phyloP scores from a whole-genome alignment of 208 protist genomes.

The Giardia muris region DNA sequence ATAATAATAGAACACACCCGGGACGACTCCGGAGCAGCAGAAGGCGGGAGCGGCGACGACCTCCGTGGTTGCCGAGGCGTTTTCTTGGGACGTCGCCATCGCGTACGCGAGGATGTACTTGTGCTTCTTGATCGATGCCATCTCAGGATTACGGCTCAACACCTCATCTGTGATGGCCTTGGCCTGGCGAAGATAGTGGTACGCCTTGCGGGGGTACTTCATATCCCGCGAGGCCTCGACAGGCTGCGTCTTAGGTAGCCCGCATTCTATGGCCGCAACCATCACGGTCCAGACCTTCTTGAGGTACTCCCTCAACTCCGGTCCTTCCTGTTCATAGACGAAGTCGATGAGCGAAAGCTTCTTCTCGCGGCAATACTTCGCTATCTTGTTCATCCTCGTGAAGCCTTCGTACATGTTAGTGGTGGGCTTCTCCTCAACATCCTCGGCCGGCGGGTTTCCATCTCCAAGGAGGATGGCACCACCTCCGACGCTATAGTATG shows the following conservation, averaged over 20 bases:
- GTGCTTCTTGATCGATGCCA: not conserved
- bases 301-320: slow-evolving; percentile 5
- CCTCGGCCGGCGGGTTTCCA: not conserved
- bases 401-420: not conserved
- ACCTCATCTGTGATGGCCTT: not conserved
- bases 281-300: slow-evolving; percentile 40
- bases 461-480: not conserved
- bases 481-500: not conserved
- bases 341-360: not conserved
- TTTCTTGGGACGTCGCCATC: slow-evolving; percentile 50
- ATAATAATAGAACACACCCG: slow-evolving; percentile 43
- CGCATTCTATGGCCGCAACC: slow-evolving; percentile 28
- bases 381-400: not conserved
- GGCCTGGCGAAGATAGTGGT: not conserved
- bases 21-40: slow-evolving; percentile 46
- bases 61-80: slow-evolving; percentile 39
- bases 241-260: slow-evolving; percentile 11
- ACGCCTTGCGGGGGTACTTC: slow-evolving; percentile 28
- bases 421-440: not conserved
- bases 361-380: not conserved
- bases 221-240: slow-evolving; percentile 19
- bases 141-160: not conserved
- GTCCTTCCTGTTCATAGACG: not conserved
- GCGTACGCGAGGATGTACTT: slow-evolving; percentile 34
- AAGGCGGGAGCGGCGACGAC: slow-evolving; percentile 52